Percentiles rank a stretch among this genome's conserved stretches.
Evolutionary conservation across 768 basidiomycete genomes (phyloP).

Genomic region (Cyclocybe aegerita): DNA sequence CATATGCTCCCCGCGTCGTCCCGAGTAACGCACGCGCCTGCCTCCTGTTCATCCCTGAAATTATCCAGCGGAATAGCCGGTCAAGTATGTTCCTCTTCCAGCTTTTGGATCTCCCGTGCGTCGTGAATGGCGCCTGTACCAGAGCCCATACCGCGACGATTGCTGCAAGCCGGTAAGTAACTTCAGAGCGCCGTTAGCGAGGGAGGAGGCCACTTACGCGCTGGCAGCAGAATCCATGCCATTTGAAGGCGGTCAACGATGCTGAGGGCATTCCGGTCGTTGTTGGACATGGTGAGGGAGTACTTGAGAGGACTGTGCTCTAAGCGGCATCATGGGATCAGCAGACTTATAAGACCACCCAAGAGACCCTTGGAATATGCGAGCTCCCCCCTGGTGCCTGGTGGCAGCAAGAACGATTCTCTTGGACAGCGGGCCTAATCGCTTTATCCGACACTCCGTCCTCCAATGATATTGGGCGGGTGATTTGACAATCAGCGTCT

Average conservation of each 20-base stretch:
- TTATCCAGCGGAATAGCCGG: constrained; percentile 2
- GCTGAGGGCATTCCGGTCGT: constrained; percentile 5
- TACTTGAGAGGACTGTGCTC: no score
- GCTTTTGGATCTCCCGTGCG: constrained; percentile 12
- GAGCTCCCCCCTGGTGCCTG: no score
- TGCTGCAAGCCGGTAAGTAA: neutral
- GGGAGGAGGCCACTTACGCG: constrained; percentile 8
- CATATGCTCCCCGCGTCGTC: constrained; percentile 16
- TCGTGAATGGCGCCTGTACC: constrained; percentile 13
- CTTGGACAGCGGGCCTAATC: no score
- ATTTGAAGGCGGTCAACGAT: constrained; percentile 8
- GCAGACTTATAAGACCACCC: no score
- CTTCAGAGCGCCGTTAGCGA: no score
- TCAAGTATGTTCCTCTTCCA: constrained; percentile 12
- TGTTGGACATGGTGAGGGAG: neutral
- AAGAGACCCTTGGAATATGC: no score
- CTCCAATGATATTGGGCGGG: no score
- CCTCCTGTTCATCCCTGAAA: constrained; percentile 6
- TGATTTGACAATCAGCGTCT: no score
- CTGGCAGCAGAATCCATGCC: constrained; percentile 2
- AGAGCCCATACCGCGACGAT: constrained; percentile 8
- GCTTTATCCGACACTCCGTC: no score
- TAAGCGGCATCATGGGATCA: no score
- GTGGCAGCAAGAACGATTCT: no score
- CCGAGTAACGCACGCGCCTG: constrained; percentile 15